These are phyloP conservation scores for Trichoderma harzianum DNA, from an alignment of 2,329 filamentous ascomycete genomes.

Conservation along the genomic window DNA sequence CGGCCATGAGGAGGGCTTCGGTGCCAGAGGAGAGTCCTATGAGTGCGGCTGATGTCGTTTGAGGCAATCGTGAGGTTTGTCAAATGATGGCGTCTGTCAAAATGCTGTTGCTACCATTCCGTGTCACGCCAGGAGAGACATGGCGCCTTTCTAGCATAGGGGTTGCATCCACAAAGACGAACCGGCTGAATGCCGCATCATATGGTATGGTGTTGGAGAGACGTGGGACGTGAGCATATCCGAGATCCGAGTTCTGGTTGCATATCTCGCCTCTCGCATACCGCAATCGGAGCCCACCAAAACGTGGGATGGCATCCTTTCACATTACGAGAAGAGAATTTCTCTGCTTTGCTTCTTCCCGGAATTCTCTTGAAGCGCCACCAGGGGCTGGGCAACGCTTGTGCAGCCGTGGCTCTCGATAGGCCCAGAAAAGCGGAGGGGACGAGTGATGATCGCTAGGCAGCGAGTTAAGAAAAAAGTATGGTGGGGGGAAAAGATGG, in stretches of 20 bases:
- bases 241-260: neutral
- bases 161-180: neutral
- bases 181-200: neutral
- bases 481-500: neutral
- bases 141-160: neutral
- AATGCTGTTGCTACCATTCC: neutral
- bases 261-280: neutral
- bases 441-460: constrained; percentile 1
- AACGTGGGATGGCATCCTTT: neutral
- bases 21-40: neutral
- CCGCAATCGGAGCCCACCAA: constrained; percentile 9
- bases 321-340: constrained; percentile 3
- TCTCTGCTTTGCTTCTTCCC: neutral
- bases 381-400: neutral
- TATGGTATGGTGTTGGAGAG: neutral
- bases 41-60: neutral
- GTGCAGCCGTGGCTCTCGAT: neutral
- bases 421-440: constrained; percentile 13
- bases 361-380: neutral
- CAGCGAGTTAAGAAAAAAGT: neutral
- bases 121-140: neutral
- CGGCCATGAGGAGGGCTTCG: neutral
- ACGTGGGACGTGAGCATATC: neutral
- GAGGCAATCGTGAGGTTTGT: neutral
- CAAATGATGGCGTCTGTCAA: neutral